These are phyloP conservation scores for Diplodia scrobiculata DNA, from an alignment of 2,329 filamentous ascomycete genomes.

Conservation along the genomic window DNA sequence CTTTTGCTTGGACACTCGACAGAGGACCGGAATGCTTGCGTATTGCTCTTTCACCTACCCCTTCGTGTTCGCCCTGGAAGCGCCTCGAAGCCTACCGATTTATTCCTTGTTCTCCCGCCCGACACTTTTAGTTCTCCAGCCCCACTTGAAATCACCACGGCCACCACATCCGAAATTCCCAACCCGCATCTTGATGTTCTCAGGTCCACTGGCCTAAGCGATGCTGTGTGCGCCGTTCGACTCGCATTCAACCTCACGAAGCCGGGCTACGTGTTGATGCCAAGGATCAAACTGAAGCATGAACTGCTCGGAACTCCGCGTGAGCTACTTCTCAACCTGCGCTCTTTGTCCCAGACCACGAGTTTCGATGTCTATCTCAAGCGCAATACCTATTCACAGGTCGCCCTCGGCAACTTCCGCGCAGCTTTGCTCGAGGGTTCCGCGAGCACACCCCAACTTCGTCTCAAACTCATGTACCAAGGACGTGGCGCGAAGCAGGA, in stretches of 20 bases:
- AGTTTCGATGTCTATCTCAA: conserved; percentile 16
- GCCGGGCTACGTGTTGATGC: conserved; percentile 15
- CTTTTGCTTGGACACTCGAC: conserved; percentile 16
- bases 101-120: conserved; percentile 5
- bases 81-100: conserved; percentile 11
- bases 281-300: conserved; percentile 13
- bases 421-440: background rate
- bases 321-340: background rate
- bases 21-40: conserved; percentile 6
- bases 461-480: conserved; percentile 5
- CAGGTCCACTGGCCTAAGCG: background rate
- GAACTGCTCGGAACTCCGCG: background rate
- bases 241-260: background rate
- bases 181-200: background rate
- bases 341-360: background rate
- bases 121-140: background rate
- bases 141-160: background rate
- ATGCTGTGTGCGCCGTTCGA: background rate
- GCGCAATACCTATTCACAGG: conserved; percentile 13
- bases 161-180: background rate
- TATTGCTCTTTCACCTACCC: conserved; percentile 11
- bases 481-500: conserved; percentile 17
- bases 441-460: background rate
- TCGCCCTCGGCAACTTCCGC: background rate
- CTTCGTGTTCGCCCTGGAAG: conserved; percentile 9